Percentiles rank a stretch among this genome's conserved stretches.
These are phyloP conservation scores for Teratosphaeria viscida DNA, from an alignment of 2,329 filamentous ascomycete species.

Conservation along the genomic window DNA sequence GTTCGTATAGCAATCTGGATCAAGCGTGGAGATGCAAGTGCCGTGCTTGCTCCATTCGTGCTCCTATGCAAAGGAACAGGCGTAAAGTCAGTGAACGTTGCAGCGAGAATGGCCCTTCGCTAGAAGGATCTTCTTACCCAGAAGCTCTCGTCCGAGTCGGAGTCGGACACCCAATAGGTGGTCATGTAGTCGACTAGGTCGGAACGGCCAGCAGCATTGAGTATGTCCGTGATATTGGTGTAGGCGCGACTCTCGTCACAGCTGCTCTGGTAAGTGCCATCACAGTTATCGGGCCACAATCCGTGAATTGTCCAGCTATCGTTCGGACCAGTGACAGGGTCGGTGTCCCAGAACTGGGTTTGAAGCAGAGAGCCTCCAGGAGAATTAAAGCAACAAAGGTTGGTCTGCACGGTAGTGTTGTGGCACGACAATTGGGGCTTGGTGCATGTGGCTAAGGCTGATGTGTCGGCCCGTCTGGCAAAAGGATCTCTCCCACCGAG, in stretches of 20 bases:
- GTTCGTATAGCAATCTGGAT: conserved; percentile 52
- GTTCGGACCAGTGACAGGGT: conserved; percentile 52
- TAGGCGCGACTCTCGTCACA: conserved; percentile 55
- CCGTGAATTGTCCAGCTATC: conserved; percentile 69
- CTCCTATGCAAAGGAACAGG: conserved; percentile 21
- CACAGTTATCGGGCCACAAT: conserved; percentile 48
- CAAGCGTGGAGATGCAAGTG: conserved; percentile 60
- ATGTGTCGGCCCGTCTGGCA: not conserved
- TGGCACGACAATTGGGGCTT: conserved; percentile 50
- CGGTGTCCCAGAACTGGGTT: conserved; percentile 70
- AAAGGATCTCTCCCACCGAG: conserved; percentile 13
- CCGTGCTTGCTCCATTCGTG: conserved; percentile 65
- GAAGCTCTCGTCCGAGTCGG: conserved; percentile 52
- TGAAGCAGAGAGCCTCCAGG: conserved; percentile 61
- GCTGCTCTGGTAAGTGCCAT: conserved; percentile 56
- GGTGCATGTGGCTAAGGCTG: conserved; percentile 21
- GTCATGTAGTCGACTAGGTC: conserved; percentile 57
- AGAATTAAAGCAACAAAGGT: conserved; percentile 66
- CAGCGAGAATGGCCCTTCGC: not conserved
- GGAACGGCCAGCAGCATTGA: conserved; percentile 43
- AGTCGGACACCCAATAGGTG: conserved; percentile 57
- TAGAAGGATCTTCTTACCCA: conserved; percentile 33
- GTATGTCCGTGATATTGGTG: conserved; percentile 54
- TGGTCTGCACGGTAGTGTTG: conserved; percentile 46
- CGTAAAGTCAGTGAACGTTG: not conserved